Base-by-base conservation (phyloP, 176 grass and related monocot species). In the Urochloa ruziziensis region DNA sequence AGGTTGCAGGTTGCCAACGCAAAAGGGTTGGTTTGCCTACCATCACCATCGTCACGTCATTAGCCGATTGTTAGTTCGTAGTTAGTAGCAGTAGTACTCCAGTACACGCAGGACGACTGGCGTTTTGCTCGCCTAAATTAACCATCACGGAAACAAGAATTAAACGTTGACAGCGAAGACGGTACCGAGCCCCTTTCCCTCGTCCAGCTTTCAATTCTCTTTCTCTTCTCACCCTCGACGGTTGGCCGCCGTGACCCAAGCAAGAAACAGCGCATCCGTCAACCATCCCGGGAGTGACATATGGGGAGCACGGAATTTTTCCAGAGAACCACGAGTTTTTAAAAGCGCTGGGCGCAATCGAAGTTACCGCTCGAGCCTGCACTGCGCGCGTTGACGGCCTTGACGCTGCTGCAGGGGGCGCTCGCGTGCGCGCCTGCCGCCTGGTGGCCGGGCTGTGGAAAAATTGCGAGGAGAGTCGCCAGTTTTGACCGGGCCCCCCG, bases 311-410 rank as follows among this genome's bases (percentile, higher is more conserved):
- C 28, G n/a, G 18, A 58, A 13, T 18, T 61, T 15, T 35, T 17
- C 4, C 3, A 6, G 17, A 24, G 56, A 37, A 16, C 2, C 1
- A 12, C 1, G 23, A 0, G 35, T 3, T 21, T 23, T 66, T 75
- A 3, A 17, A 61, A n/a, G 47, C 53, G 10, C 3, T 1, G 9
- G 69, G 74, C 39, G 48, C 52, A 30, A 43, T 57, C 19, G 51
- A 39, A 57, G 32, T 57, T 17, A 35, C 76, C 8, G 60, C 51
- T 37, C 32, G 57, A 17, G 17, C 48, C 48, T 19, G 48, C 48
- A 18, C 77, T 79, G 44, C 62, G 67, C 62, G 62, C 62, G 78
- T 67, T 80, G 78, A 56, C 81, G 68, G n/a, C 27, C 54, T 47
- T 29, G 58, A 28, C 72, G 28, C 56, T 8, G 23, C 43, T 30